A percentile compares a stretch with the other conserved stretches of the same genome.
Conservation (phyloP, 805 yeast species). For the Starmera amethionina region DNA sequence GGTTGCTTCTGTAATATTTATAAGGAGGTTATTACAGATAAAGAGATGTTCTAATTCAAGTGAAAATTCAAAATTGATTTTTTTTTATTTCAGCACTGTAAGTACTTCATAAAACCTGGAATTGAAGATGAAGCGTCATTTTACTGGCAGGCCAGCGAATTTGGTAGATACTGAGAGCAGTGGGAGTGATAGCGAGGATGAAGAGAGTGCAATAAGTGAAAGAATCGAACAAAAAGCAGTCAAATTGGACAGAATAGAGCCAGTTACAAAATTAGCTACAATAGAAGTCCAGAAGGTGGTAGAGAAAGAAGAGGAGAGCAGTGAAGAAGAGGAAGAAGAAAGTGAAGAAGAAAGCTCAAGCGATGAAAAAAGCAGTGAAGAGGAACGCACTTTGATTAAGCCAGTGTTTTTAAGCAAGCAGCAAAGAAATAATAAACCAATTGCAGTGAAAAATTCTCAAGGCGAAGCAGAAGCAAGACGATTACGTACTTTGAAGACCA, state of each 20-base stretch:
- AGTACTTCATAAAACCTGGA: background rate
- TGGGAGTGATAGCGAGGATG: background rate
- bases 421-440: conserved; percentile 4
- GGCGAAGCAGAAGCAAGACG: conserved; percentile 5
- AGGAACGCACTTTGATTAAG: conserved; percentile 8
- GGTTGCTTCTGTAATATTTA: too few relatives aligned
- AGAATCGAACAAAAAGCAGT: background rate
- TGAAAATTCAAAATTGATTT: too few relatives aligned
- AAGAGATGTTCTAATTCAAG: background rate
- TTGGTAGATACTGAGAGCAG: conserved; percentile 2
- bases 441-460: conserved; percentile 1
- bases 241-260: conserved; percentile 6
- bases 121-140: conserved; percentile 5
- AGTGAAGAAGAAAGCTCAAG: conserved; percentile 6
- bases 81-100: too few relatives aligned
- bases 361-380: conserved; percentile 6
- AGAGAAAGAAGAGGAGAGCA: conserved; percentile 22
- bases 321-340: conserved; percentile 14
- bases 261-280: conserved; percentile 15
- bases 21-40: background rate
- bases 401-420: conserved; percentile 17
- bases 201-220: background rate
- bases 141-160: conserved; percentile 6
- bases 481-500: conserved; percentile 16
- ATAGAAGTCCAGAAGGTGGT: conserved; percentile 19